A percentile compares a stretch with the other conserved stretches of the same genome.
phyloP scores from a whole-genome alignment of 2,329 filamentous ascomycete species.

The Pseudogymnoascus sp. region DNA sequence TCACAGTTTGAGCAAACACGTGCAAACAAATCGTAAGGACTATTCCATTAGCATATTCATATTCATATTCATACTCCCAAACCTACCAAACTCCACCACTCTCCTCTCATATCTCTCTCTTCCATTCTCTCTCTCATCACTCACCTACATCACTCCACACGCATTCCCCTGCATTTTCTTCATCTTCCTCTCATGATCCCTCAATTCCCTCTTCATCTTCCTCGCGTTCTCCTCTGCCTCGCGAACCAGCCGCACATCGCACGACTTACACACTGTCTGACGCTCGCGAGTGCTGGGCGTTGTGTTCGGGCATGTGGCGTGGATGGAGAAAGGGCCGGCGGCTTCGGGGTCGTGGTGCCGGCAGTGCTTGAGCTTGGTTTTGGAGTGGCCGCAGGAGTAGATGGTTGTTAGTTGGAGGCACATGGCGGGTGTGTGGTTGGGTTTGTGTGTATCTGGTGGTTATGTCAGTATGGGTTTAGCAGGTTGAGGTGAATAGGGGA shows the following conservation, averaged over 20 bases:
- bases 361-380: neutral
- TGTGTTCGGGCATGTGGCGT: neutral
- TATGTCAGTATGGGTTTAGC: neutral
- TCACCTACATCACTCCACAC: neutral
- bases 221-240: neutral
- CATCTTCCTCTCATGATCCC: neutral
- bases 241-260: neutral
- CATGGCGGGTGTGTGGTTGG: neutral
- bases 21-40: neutral
- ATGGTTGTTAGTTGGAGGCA: neutral
- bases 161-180: neutral
- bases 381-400: neutral
- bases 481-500: neutral
- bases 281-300: neutral
- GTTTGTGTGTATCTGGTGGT: neutral
- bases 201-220: neutral
- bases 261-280: neutral
- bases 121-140: neutral
- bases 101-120: neutral
- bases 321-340: neutral
- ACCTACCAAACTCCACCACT: constrained; percentile 19
- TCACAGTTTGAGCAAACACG: neutral
- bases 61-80: constrained; percentile 11
- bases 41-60: neutral
- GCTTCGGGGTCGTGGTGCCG: neutral